A percentile compares a stretch with the other conserved stretches of the same genome.
phyloP scores from a whole-genome alignment of 805 yeast species.

The Candida ovalis region DNA sequence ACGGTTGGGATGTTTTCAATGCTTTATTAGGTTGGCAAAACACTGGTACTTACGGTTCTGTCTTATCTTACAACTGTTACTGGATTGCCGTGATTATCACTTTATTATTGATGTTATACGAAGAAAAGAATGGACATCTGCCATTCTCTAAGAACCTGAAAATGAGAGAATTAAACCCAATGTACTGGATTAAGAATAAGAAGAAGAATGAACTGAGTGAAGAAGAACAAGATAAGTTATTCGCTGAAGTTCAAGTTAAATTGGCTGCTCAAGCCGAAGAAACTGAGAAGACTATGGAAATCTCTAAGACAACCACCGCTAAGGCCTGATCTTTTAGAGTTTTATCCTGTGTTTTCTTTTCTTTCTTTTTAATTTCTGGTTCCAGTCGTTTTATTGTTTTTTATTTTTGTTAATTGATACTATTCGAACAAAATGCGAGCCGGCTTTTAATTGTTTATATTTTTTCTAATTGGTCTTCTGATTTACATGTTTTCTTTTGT shows the following conservation, averaged over 20 bases:
- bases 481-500: neutral
- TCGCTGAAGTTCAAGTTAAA: conserved; percentile 37
- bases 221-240: conserved; percentile 51
- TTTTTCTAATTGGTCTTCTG: neutral
- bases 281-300: neutral
- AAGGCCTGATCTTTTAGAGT: no score
- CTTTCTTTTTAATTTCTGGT: neutral
- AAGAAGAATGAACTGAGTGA: conserved; percentile 53
- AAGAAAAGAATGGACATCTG: conserved; percentile 80
- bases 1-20: conserved; percentile 97
- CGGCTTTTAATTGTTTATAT: neutral
- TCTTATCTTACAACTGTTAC: conserved; percentile 81
- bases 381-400: no score
- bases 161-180: conserved; percentile 60
- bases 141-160: conserved; percentile 56
- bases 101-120: conserved; percentile 63
- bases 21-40: conserved; percentile 97
- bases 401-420: neutral
- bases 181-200: conserved; percentile 67
- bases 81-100: conserved; percentile 68
- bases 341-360: neutral
- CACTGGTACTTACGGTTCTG: conserved; percentile 91
- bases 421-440: neutral
- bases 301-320: neutral
- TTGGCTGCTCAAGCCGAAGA: conserved; percentile 19